phyloP scores from a whole-genome alignment of 805 yeast species.

The Yarrowia bubula region DNA sequence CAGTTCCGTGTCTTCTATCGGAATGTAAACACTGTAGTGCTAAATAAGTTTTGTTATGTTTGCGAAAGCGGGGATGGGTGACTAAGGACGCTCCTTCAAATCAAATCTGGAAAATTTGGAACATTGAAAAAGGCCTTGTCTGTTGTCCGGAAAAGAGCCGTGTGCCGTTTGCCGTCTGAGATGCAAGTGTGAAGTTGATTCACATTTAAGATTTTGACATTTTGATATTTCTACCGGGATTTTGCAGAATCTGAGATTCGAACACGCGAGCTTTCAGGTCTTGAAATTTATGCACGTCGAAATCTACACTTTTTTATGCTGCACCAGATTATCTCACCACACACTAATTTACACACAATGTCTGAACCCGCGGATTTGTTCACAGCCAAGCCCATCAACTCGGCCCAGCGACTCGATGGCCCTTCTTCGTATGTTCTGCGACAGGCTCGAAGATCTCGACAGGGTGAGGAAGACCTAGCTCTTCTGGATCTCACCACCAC shows the following conservation, averaged over 20 bases:
- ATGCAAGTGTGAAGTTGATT: too few species aligned
- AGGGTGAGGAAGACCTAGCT: conserved; percentile 55
- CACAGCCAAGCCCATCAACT: conserved; percentile 32
- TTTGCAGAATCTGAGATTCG: neutral
- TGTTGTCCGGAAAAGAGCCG: too few species aligned
- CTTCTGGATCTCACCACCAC: conserved; percentile 67
- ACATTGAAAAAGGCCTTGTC: too few species aligned
- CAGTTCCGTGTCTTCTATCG: neutral
- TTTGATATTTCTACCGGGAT: neutral
- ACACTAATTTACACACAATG: conserved; percentile 9
- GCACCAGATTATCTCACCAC: neutral
- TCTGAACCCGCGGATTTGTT: conserved; percentile 27
- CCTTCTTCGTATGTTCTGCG: conserved; percentile 39
- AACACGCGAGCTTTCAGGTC: neutral
- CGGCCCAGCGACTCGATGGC: conserved; percentile 42
- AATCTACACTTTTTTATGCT: conserved; percentile 1
- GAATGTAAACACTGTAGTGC: neutral
- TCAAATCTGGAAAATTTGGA: too few species aligned
- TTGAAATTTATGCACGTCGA: neutral
- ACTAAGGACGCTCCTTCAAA: too few species aligned
- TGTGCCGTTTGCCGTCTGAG: neutral
- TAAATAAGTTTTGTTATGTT: neutral
- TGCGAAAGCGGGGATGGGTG: neutral
- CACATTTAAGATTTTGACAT: neutral
- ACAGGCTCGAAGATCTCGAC: conserved; percentile 38